Base-by-base conservation (phyloP, 1,284 basidiomycete genomes). In the Coniferiporia weirii region DNA sequence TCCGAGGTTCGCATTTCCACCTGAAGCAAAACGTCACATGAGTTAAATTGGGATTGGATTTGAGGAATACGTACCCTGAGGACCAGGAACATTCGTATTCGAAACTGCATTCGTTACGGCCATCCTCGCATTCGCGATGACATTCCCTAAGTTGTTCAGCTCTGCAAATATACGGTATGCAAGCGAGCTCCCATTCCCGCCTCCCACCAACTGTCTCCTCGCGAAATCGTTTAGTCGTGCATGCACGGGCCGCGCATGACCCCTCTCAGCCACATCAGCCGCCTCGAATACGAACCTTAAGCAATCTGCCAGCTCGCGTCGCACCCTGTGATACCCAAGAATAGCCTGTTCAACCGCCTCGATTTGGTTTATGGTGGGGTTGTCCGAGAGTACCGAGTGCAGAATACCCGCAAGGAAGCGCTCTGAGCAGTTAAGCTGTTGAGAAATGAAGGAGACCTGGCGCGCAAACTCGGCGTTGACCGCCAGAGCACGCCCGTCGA, bases 371-470 rank as follows among this genome's bases (percentile, higher is more conserved):
- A 85, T 72, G 63, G 89, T 89, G 1, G 87, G 85, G 66, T 85
- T 84, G 61, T 79, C 73, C 2, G 78, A 66, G 72, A 84, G 83
- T 48, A 88, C 77, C 27, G 78, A 73, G 59, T 88, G 81, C 43
- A 93, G 76, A n/a, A 93, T 76, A 13, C 76, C 76, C 1, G 91
- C 86, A 54, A 85, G 73, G 69, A 89, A 84, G 64, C 84, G 82
- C 72, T 94, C 91, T 4, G 91, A 93, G 64, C 82, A 84, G 66
- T 83, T 78, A 57, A 94, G 83, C 60, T 90, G 83, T 66, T 87
- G 82, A 0, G 91, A 82, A 55, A 93, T 79, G 70, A 90, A 90
- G 60, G 86, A 70, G 60, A 80, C 82, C 68, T 91, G 90, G 57
- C 81, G 81, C n/a, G 81, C 82, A 70, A 87, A 91, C 68, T 89